Conservation (phyloP, 2,329 filamentous ascomycete genomes). For the Teratosphaeria nubilosa region DNA sequence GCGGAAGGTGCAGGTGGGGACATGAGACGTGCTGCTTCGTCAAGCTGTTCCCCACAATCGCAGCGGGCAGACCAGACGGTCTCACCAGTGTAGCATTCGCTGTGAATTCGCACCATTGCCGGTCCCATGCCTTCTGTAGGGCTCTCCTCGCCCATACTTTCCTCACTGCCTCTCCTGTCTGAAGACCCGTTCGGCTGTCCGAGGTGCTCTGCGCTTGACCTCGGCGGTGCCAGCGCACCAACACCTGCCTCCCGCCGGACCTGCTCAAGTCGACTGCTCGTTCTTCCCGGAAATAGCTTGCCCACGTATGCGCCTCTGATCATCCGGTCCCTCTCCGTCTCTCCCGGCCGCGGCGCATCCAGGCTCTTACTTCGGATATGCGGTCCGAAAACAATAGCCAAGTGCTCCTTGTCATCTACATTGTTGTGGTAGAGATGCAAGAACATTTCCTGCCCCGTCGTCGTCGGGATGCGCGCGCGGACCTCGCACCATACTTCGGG, state of each 20-base stretch:
- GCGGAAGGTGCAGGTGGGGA: slow-evolving; percentile 28
- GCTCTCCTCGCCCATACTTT: not conserved
- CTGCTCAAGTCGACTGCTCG: slow-evolving; percentile 57
- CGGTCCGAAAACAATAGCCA: slow-evolving; percentile 92
- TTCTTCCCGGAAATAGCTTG: slow-evolving; percentile 73
- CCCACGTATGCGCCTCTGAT: slow-evolving; percentile 89
- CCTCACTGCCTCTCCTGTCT: not conserved
- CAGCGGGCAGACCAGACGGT: slow-evolving; percentile 97
- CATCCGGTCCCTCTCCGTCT: slow-evolving; percentile 85
- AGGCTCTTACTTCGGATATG: slow-evolving; percentile 64
- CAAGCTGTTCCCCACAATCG: slow-evolving; percentile 94
- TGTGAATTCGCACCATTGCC: slow-evolving; percentile 88
- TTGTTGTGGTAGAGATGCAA: slow-evolving; percentile 89
- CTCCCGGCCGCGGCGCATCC: slow-evolving; percentile 60
- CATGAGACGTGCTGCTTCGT: slow-evolving; percentile 93
- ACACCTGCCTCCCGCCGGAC: slow-evolving; percentile 31
- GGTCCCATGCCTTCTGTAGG: slow-evolving; percentile 29
- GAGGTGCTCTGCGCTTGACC: slow-evolving; percentile 11
- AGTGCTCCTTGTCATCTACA: slow-evolving; percentile 86
- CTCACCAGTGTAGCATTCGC: slow-evolving; percentile 96
- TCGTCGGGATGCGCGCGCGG: slow-evolving; percentile 87
- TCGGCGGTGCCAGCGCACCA: slow-evolving; percentile 5
- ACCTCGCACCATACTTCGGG: slow-evolving; percentile 90
- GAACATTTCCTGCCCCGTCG: slow-evolving; percentile 89
- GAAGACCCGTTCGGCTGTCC: slow-evolving; percentile 8